These are phyloP conservation scores for Linanthus parryae DNA, from an alignment of 148 eudicot genomes.

Conservation along the genomic window DNA sequence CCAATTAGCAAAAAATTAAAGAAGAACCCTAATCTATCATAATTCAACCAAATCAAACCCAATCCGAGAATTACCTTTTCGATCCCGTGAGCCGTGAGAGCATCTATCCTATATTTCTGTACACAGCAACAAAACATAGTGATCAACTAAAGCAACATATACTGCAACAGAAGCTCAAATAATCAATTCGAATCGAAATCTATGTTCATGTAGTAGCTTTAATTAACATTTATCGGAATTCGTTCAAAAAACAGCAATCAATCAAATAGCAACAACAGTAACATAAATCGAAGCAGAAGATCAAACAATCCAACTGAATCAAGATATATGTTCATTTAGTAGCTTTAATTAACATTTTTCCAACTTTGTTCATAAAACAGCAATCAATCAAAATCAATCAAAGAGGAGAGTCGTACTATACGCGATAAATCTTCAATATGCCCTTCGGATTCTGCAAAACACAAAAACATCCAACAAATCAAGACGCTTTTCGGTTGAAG, in stretches of 20 bases:
- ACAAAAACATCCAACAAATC: background rate
- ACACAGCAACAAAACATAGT: slow-evolving; percentile 12
- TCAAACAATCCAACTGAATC: no score
- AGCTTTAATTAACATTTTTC: no score
- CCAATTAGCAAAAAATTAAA: slow-evolving; percentile 2
- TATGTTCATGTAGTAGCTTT: no score
- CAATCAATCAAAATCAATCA: background rate
- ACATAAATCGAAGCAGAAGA: no score
- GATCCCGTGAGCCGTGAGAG: slow-evolving; percentile 37
- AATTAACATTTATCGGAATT: slow-evolving; percentile 1
- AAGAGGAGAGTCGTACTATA: slow-evolving; percentile 46
- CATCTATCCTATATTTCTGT: slow-evolving; percentile 62
- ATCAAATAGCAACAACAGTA: background rate
- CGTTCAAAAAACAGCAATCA: slow-evolving; percentile 8
- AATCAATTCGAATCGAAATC: no score
- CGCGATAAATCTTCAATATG: slow-evolving; percentile 63
- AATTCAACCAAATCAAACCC: background rate
- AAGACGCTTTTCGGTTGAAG: no score
- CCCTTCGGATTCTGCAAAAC: slow-evolving; percentile 33
- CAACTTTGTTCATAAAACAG: no score
- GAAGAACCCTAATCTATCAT: background rate
- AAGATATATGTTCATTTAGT: no score
- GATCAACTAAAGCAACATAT: no score
- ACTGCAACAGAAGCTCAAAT: no score
- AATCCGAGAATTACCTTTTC: slow-evolving; percentile 46